phyloP scores from a whole-genome alignment of 2,329 filamentous ascomycete species.

The Cercospora sp. region DNA sequence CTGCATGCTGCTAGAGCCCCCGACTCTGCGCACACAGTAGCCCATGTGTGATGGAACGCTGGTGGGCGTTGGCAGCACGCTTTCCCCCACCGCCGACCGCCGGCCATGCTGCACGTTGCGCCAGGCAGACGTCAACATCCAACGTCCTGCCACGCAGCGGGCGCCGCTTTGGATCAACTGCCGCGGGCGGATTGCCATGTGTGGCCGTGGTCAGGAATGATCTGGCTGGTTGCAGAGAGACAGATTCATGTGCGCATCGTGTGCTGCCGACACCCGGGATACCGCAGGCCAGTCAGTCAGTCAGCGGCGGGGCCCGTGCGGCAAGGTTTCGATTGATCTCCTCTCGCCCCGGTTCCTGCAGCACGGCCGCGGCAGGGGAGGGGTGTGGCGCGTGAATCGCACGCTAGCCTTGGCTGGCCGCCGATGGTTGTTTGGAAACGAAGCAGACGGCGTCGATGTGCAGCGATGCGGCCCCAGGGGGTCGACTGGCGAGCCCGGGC shows the following conservation, averaged over 20 bases:
- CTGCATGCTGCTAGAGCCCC: neutral
- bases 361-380: neutral
- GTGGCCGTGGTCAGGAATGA: neutral
- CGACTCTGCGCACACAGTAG: neutral
- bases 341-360: slow-evolving; percentile 4
- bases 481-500: neutral
- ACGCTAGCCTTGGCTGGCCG: neutral
- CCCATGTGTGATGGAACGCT: neutral
- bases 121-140: neutral
- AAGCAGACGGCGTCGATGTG: neutral
- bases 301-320: neutral
- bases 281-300: neutral
- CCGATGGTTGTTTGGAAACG: neutral
- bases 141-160: neutral
- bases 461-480: neutral
- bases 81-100: neutral
- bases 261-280: slow-evolving; percentile 14
- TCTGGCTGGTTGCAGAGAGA: neutral
- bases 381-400: slow-evolving; percentile 20
- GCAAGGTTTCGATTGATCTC: slow-evolving; percentile 14
- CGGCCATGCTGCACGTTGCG: neutral
- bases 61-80: neutral
- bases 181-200: neutral
- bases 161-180: neutral
- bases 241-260: neutral